Evolutionary conservation across 305 asterid genomes (phyloP).

Genomic region (Rubia balearica): DNA sequence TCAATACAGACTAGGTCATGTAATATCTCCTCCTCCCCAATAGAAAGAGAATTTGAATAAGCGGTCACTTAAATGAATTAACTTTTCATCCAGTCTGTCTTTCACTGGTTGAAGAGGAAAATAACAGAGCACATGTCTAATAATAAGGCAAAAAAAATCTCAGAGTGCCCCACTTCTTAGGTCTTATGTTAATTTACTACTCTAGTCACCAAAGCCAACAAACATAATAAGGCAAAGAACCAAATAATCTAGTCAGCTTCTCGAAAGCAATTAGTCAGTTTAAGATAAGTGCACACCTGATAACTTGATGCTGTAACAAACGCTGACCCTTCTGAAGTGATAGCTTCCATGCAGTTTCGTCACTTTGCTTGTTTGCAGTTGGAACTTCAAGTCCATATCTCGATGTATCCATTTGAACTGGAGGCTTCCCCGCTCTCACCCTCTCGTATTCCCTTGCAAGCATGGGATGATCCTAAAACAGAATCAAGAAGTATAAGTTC

Average conservation of each 20-base stretch:
- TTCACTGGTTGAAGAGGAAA: neutral
- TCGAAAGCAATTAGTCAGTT: neutral
- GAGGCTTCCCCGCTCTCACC: constrained; percentile 90
- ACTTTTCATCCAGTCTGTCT: neutral
- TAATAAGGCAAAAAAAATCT: neutral
- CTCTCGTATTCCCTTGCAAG: constrained; percentile 94
- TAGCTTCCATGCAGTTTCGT: constrained; percentile 90
- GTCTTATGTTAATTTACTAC: neutral
- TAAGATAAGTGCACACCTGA: constrained; percentile 43
- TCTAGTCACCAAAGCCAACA: neutral
- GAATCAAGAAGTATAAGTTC: neutral
- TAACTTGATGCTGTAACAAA: constrained; percentile 87
- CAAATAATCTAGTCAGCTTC: neutral
- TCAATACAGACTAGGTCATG: neutral
- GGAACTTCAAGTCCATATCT: constrained; percentile 88
- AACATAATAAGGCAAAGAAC: neutral
- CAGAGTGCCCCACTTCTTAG: neutral
- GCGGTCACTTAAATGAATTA: neutral
- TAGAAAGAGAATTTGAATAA: neutral
- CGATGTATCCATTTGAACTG: constrained; percentile 73
- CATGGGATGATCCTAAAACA: constrained; percentile 79
- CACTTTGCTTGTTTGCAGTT: constrained; percentile 62
- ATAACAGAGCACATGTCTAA: neutral
- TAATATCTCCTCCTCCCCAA: neutral
- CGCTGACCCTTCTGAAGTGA: constrained; percentile 80